These are phyloP conservation scores for Kewa caespitosa DNA, from an alignment of 179 eudicot genomes.

Conservation along the genomic window DNA sequence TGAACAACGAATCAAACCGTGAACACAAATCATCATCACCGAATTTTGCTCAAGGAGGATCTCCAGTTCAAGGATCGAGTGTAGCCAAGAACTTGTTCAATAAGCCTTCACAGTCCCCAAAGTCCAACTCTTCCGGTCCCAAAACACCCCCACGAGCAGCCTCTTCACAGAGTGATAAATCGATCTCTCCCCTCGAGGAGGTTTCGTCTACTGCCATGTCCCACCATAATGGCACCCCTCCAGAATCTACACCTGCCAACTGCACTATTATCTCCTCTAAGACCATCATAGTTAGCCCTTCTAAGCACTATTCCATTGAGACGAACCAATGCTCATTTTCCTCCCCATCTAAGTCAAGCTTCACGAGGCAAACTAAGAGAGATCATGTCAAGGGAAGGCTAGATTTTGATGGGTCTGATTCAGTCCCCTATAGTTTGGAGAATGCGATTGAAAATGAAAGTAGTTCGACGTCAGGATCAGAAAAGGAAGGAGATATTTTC, in stretches of 20 bases:
- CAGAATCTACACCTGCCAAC: conserved; percentile 50
- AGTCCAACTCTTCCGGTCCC: conserved; percentile 56
- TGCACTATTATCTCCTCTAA: conserved; percentile 74
- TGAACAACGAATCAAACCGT: conserved; percentile 20
- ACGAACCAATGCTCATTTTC: conserved; percentile 60
- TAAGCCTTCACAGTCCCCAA: conserved; percentile 46
- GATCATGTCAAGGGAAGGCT: conserved; percentile 84
- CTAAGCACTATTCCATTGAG: conserved; percentile 58
- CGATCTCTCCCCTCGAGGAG: conserved; percentile 59
- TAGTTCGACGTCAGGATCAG: conserved; percentile 52
- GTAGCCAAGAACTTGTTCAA: conserved; percentile 72
- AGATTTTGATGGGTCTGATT: conserved; percentile 65
- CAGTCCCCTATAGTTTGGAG: conserved; percentile 29
- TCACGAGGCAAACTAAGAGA: conserved; percentile 44
- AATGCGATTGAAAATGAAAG: conserved; percentile 34
- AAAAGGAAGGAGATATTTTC: conserved; percentile 51
- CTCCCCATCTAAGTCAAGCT: conserved; percentile 55
- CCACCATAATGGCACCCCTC: conserved; percentile 36
- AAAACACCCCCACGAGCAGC: conserved; percentile 64
- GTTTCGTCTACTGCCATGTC: conserved; percentile 49
- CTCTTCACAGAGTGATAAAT: conserved; percentile 64
- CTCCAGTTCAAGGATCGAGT: conserved; percentile 54
- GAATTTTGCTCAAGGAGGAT: conserved; percentile 23
- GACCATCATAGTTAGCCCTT: conserved; percentile 66
- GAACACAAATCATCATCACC: conserved; percentile 29